A percentile compares a stretch with the other conserved stretches of the same genome.
Evolutionary conservation across 805 yeast genomes (phyloP).

Genomic region (Candida wancherniae): DNA sequence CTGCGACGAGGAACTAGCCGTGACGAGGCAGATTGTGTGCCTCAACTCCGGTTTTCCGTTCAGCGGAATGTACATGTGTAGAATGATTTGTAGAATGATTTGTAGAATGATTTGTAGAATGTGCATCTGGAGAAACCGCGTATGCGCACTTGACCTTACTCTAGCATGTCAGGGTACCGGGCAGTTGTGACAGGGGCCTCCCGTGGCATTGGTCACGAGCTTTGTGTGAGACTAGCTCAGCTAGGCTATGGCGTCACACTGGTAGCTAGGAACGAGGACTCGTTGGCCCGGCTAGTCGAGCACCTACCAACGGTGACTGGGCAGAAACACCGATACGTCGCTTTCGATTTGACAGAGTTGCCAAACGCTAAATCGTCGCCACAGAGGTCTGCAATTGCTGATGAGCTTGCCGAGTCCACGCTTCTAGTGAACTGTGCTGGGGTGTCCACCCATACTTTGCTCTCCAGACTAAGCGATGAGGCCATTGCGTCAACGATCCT

Average conservation of each 20-base stretch:
- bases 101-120: too few relatives aligned
- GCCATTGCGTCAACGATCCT: constrained; percentile 45
- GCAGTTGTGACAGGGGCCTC: constrained; percentile 69
- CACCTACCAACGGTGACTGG: constrained; percentile 4
- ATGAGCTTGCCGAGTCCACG: constrained; percentile 31
- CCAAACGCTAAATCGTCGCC: too few relatives aligned
- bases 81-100: too few relatives aligned
- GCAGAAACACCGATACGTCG: constrained; percentile 29
- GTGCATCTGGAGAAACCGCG: too few relatives aligned
- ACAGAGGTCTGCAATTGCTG: constrained; percentile 12
- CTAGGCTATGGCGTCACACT: constrained; percentile 51
- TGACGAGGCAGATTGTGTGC: too few relatives aligned
- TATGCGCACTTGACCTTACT: too few relatives aligned
- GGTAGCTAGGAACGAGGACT: constrained; percentile 42
- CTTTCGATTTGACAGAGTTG: constrained; percentile 26
- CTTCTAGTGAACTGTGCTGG: constrained; percentile 68
- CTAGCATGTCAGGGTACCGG: constrained; percentile 27
- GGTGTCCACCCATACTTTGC: constrained; percentile 49
- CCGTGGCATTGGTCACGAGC: constrained; percentile 57
- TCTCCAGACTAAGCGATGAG: constrained; percentile 37
- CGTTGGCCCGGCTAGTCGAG: constrained; percentile 21
- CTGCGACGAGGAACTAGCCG: too few relatives aligned
- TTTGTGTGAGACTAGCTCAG: constrained; percentile 47
- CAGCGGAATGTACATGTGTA: too few relatives aligned
- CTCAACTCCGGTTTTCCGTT: too few relatives aligned